Base-by-base conservation (phyloP, 495 filamentous ascomycete species). In the Pseudomonodictys pantanalensis region DNA sequence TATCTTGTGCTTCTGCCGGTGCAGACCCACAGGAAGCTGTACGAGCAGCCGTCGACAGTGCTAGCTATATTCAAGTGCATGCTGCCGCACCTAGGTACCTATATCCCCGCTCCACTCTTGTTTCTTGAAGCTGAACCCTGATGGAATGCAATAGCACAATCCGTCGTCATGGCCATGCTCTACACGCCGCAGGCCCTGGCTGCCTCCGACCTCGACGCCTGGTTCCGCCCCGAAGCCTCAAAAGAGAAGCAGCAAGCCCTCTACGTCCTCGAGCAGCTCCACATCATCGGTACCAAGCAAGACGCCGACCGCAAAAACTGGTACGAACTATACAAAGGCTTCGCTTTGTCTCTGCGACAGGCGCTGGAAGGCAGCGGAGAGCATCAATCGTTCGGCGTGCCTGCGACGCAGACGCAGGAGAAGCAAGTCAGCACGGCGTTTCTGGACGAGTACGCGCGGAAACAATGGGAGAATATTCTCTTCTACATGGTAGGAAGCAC, bases 41-140 rank as follows among this genome's bases (percentile, higher is more conserved):
- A 98, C 79, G 88, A 91, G 76, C 91, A 96, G 79, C 93, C 93
- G 11, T 95, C 91, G 7, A 95, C 95, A 3, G 87, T 90, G 25
- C 84, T 98, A 39, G 95, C 93, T 49, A 92, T 98, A 64, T 97
- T 97, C 73, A 84, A 95, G 63, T 91, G 93, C 75, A 96, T 97
- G 91, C 81, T 97, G 54, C 89, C 95, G 58, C 89, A 92, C 57
- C 74, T 96, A 51, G 90, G 90, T 92, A 81, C 66, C 66, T 43
- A 18, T 45, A 45, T 33, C 26, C 20, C n/a, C n/a, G n/a, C n/a
- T n/a, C n/a, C 17, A 44, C 17, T 47, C 18, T 28, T 3, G 20
- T 6, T 8, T 17, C 30, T 24, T 10, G 1, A 25, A 49, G 44
- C 22, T 20, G n/a, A 2, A 18, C 9, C 2, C 39, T 58, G 28